Conservation (phyloP, 306 rosid genomes). For the Ceratonia siliqua region DNA sequence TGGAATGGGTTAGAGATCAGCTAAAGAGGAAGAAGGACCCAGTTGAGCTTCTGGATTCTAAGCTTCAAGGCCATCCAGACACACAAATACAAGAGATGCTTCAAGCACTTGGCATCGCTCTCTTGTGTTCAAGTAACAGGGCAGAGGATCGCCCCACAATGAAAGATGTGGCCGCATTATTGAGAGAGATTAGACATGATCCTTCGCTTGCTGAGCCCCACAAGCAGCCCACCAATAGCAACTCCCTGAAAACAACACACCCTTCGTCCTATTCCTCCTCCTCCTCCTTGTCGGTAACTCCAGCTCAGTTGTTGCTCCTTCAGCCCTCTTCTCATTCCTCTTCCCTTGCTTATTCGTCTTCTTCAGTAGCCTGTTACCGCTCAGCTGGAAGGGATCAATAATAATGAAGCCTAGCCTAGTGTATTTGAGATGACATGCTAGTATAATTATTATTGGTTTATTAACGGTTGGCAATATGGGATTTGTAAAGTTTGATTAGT, state of each 20-base stretch:
- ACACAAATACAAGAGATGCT: slow-evolving; percentile 80
- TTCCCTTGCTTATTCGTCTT: slow-evolving; percentile 64
- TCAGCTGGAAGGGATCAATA: slow-evolving; percentile 41
- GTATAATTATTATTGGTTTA: too few species aligned
- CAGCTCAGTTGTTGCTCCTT: slow-evolving; percentile 57
- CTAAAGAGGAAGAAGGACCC: slow-evolving; percentile 78
- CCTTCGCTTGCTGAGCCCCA: slow-evolving; percentile 45
- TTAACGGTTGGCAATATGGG: slow-evolving; percentile 37
- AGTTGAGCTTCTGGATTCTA: slow-evolving; percentile 64
- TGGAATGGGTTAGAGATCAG: slow-evolving; percentile 80
- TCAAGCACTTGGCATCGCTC: slow-evolving; percentile 76
- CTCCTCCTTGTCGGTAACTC: slow-evolving; percentile 57
- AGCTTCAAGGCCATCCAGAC: slow-evolving; percentile 74
- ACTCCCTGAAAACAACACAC: slow-evolving; percentile 35
- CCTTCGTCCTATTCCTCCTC: slow-evolving; percentile 52
- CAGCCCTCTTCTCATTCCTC: slow-evolving; percentile 71
- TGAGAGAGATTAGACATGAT: slow-evolving; percentile 70
- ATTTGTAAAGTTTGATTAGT: slow-evolving; percentile 32
- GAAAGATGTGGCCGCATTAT: slow-evolving; percentile 88
- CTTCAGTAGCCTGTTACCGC: slow-evolving; percentile 48
- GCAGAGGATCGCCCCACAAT: slow-evolving; percentile 86
- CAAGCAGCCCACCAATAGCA: slow-evolving; percentile 35
- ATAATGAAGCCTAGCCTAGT: not conserved
- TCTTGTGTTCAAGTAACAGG: slow-evolving; percentile 72
- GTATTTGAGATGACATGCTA: too few species aligned